These are phyloP conservation scores for Eucalyptus cladocalyx DNA, from an alignment of 345 rosid species.

Conservation along the genomic window DNA sequence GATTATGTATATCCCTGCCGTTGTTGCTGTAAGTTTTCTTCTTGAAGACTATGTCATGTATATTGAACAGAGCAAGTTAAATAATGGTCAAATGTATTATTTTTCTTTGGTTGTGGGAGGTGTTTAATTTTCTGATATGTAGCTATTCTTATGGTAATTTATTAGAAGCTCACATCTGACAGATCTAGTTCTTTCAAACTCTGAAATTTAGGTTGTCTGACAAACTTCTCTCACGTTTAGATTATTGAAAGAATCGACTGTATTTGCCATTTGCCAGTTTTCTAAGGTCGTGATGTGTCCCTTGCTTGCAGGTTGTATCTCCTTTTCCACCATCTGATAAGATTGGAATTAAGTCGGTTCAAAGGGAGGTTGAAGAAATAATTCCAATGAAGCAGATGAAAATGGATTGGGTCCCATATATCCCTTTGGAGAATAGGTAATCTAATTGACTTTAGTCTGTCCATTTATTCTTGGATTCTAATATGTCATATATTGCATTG, in stretches of 20 bases:
- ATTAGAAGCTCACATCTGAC: not conserved
- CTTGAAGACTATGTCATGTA: not conserved
- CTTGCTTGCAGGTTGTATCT: slow-evolving; percentile 55
- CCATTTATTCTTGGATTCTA: not conserved
- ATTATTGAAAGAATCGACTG: not conserved
- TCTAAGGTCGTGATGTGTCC: not conserved
- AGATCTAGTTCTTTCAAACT: not conserved
- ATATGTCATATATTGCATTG: not conserved
- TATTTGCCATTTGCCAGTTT: not conserved
- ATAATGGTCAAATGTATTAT: not conserved
- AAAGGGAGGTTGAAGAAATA: slow-evolving; percentile 89
- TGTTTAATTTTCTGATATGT: not conserved
- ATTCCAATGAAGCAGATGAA: slow-evolving; percentile 98
- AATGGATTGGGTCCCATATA: slow-evolving; percentile 98
- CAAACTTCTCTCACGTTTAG: not conserved
- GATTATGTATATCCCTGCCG: slow-evolving; percentile 54
- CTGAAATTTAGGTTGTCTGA: not conserved
- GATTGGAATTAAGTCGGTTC: slow-evolving; percentile 95
- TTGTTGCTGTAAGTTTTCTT: slow-evolving; percentile 71
- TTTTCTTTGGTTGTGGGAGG: not conserved
- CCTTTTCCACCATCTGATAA: slow-evolving; percentile 96
- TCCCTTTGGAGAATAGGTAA: slow-evolving; percentile 82
- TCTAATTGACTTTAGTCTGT: not conserved
- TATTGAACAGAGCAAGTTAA: not conserved
- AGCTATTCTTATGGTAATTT: not conserved